A percentile compares a stretch with the other conserved stretches of the same genome.
These are phyloP conservation scores for Pneumocystis carinii DNA, from an alignment of 1,139 yeast genomes.

Conservation along the genomic window DNA sequence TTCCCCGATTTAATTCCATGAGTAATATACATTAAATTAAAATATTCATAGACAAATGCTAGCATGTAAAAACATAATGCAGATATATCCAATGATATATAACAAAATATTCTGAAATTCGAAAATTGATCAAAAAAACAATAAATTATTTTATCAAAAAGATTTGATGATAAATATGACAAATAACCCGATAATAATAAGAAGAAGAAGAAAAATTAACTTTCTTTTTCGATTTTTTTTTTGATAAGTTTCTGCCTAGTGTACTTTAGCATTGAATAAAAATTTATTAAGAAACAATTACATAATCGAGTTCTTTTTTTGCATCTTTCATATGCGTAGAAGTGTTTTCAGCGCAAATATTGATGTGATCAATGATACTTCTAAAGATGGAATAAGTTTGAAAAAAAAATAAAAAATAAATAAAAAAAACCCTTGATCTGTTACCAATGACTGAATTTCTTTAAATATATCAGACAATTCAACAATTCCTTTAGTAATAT, in stretches of 20 bases:
- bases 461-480: constrained; percentile 87
- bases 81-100: not conserved
- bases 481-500: constrained; percentile 81
- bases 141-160: not conserved
- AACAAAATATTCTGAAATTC: not conserved
- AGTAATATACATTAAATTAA: no score
- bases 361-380: constrained; percentile 79
- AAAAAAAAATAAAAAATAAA: not conserved
- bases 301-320: constrained; percentile 51
- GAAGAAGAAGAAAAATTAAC: constrained; percentile 53
- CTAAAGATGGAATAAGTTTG: constrained; percentile 22
- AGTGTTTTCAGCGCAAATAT: constrained; percentile 72
- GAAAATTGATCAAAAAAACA: not conserved
- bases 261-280: not conserved
- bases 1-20: not conserved
- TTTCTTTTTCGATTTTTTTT: constrained; percentile 84
- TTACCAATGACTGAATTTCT: constrained; percentile 80
- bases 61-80: not conserved
- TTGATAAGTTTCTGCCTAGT: constrained; percentile 61
- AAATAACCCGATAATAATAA: constrained; percentile 58
- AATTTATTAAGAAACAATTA: not conserved
- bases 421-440: constrained; percentile 49
- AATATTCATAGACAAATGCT: no score
- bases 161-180: constrained; percentile 39
- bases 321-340: constrained; percentile 63